phyloP scores from a whole-genome alignment of 352 stramenopile genomes.

The Phytophthora quininea region DNA sequence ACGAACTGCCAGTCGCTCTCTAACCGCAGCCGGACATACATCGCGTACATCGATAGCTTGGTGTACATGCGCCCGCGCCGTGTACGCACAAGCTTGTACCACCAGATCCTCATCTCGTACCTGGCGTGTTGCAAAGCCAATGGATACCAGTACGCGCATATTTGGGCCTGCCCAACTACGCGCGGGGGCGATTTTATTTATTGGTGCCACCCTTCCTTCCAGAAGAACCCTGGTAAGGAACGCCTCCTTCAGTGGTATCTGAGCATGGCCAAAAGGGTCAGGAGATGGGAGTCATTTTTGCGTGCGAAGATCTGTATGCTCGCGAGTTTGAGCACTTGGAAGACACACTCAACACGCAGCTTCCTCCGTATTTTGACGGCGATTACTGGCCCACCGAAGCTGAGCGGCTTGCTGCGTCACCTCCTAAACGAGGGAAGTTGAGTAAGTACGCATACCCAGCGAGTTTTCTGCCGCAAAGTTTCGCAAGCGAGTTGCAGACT shows the following conservation, averaged over 20 bases:
- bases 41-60: slow-evolving; percentile 97
- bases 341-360: slow-evolving; percentile 38
- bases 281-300: slow-evolving; percentile 67
- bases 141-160: slow-evolving; percentile 93
- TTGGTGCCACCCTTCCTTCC: slow-evolving; percentile 95
- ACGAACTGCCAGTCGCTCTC: slow-evolving; percentile 51
- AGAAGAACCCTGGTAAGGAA: slow-evolving; percentile 95
- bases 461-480: slow-evolving; percentile 55
- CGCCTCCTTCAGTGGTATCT: slow-evolving; percentile 95
- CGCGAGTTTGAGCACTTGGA: slow-evolving; percentile 76
- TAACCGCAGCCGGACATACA: slow-evolving; percentile 93
- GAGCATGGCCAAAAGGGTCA: slow-evolving; percentile 81
- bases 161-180: slow-evolving; percentile 95
- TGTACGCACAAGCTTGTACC: slow-evolving; percentile 93
- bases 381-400: slow-evolving; percentile 92
- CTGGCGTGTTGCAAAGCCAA: slow-evolving; percentile 89
- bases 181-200: slow-evolving; percentile 98
- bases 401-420: slow-evolving; percentile 63
- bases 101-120: slow-evolving; percentile 96
- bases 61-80: slow-evolving; percentile 95
- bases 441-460: slow-evolving; percentile 65
- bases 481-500: slow-evolving; percentile 72
- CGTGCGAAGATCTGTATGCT: slow-evolving; percentile 68
- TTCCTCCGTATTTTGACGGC: slow-evolving; percentile 94
- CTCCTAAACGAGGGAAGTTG: slow-evolving; percentile 64